phyloP scores from a whole-genome alignment of 2,329 filamentous ascomycete species.

The Nothophoma quercina region DNA sequence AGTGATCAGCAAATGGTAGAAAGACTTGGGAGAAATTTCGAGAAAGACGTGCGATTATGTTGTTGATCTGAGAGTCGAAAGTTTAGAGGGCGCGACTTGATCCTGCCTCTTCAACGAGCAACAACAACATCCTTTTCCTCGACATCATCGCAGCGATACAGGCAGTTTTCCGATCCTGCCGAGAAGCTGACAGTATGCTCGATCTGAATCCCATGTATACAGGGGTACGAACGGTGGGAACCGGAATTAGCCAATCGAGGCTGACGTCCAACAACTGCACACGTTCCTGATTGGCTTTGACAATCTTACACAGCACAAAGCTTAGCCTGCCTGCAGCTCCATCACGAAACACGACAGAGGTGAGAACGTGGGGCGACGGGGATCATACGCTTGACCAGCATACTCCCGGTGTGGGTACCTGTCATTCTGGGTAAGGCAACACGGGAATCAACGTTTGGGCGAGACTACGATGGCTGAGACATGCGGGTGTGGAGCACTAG shows the following conservation, averaged over 20 bases:
- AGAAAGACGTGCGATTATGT: too few relatives aligned
- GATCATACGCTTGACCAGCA: conserved; percentile 13
- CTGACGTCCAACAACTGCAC: neutral
- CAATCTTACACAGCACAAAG: conserved; percentile 11
- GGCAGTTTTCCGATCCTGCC: neutral
- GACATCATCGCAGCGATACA: neutral
- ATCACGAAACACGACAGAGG: conserved; percentile 1
- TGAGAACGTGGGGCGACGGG: conserved; percentile 9
- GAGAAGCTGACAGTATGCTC: conserved; percentile 2
- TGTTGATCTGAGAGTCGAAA: too few relatives aligned
- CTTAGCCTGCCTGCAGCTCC: conserved; percentile 5
- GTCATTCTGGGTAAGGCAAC: conserved; percentile 12
- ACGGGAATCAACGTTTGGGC: conserved; percentile 17
- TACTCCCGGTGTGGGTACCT: conserved; percentile 15
- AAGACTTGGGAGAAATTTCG: neutral
- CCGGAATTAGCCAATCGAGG: conserved; percentile 14
- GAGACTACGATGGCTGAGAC: conserved; percentile 19
- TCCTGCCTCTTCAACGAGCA: neutral
- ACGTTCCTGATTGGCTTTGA: conserved; percentile 6
- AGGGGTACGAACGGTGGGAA: conserved; percentile 15
- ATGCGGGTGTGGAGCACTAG: conserved; percentile 15
- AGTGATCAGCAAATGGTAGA: neutral
- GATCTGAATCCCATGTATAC: neutral
- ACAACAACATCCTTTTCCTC: neutral
- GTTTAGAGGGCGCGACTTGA: neutral